These are phyloP conservation scores for Cucurbita moschata DNA, from an alignment of 306 rosid genomes.

Conservation along the genomic window DNA sequence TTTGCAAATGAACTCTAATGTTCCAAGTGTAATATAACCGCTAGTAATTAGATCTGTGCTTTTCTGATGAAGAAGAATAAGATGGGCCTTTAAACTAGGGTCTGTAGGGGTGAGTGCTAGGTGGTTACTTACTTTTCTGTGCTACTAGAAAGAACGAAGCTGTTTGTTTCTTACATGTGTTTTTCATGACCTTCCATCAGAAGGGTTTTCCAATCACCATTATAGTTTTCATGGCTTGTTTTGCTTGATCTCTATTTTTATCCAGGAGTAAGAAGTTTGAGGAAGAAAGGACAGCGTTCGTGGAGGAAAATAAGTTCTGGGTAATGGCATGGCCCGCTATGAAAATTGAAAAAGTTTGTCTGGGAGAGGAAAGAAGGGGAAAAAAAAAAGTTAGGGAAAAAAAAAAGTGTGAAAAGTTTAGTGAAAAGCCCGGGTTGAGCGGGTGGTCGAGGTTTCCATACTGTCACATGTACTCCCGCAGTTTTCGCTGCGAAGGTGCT, in stretches of 20 bases:
- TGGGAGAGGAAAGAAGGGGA: background rate
- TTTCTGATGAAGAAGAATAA: background rate
- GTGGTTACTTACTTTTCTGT: background rate
- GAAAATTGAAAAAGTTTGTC: background rate
- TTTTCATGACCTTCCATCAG: background rate
- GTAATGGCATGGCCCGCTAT: background rate
- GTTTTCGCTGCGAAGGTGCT: slow-evolving; percentile 45
- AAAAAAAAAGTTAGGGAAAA: background rate
- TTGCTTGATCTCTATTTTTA: background rate
- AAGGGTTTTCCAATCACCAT: background rate
- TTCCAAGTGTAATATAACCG: background rate
- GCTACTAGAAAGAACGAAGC: background rate
- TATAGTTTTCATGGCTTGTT: background rate
- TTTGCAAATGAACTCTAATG: background rate
- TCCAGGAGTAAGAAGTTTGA: background rate
- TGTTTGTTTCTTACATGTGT: background rate
- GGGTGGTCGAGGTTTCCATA: slow-evolving; percentile 36
- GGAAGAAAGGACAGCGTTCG: background rate
- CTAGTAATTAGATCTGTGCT: no score
- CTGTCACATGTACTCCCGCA: slow-evolving; percentile 76
- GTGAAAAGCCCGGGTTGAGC: slow-evolving; percentile 29
- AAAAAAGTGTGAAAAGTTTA: slow-evolving; percentile 4
- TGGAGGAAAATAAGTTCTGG: background rate
- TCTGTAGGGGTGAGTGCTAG: background rate
- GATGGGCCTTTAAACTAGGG: background rate